Evolutionary conservation across 257 asterid genomes (phyloP), one percentile per base, ranked within the genome.

Genomic region (Anisodus acutangulus): DNA sequence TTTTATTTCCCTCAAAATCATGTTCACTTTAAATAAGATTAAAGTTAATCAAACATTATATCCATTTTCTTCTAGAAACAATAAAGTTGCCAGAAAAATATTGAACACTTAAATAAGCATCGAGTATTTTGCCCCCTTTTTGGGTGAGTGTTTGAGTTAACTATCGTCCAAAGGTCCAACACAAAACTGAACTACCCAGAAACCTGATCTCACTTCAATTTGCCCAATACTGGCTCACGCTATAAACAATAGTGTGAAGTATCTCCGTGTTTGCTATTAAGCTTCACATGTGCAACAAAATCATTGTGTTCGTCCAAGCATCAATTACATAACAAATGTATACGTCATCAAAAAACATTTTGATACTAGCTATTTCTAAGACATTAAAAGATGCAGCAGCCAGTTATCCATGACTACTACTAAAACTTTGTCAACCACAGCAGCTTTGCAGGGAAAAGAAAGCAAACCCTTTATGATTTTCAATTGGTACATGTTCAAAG

Each of bases 361-460:
- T 68, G 6, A 39, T 76, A 51, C 62, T 49, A 76, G 81, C 43
- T 22, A 76, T 51, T 49, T 76, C 64, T 49, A 51, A 76, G n/a
- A 22, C 81, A 51, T 26, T 47, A 51, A 51, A 74, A 26, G 81
- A 76, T 26, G 63, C 43, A 51, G 63, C 63, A 76, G 59, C 9
- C 62, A 11, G 47, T 53, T 76, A 45, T 1, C 63, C 13, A 1
- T 49, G 41, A 39, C 43, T 49, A 19, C 11, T 11, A 8, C 4
- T 19, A 15, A 22, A 22, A 74, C 15, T 59, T 57, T 11, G 62
- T 12, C 43, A 74, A 22, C 3, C 43, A 22, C 43, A 74, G 19
- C 81, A 49, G 45, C 22, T 74, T 43, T 74, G 16, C 22, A 22
- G 26, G 47, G 8, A 76, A 51, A 76, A 22, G 19, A 76, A 53